Conservation (phyloP, 2,329 filamentous ascomycete species). For the Xylariaceae sp. region DNA sequence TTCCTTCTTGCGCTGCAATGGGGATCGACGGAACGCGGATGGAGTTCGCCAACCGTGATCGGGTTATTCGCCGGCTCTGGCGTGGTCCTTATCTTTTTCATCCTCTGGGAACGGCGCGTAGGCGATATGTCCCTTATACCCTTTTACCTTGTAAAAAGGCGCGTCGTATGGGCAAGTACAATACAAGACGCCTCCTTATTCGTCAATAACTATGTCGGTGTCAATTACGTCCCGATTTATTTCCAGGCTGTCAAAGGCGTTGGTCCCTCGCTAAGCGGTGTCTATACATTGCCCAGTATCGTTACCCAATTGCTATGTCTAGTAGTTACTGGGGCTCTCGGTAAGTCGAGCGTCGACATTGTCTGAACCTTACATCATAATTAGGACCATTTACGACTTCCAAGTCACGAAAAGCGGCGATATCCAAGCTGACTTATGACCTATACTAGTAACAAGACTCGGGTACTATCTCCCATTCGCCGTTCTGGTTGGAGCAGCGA, state of each 20-base stretch:
- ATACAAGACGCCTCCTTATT: conserved; percentile 1
- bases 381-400: too few species aligned
- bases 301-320: background rate
- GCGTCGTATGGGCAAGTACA: conserved; percentile 15
- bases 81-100: conserved; percentile 18
- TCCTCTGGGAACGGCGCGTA: conserved; percentile 17
- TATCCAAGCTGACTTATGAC: background rate
- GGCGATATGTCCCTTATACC: conserved; percentile 23
- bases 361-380: background rate
- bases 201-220: background rate
- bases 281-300: conserved; percentile 4
- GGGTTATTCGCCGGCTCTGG: conserved; percentile 18
- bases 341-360: background rate
- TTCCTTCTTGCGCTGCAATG: conserved; percentile 31
- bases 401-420: background rate
- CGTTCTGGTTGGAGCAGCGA: background rate
- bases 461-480: conserved; percentile 8
- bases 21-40: conserved; percentile 24
- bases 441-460: background rate
- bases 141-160: conserved; percentile 12
- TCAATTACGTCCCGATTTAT: conserved; percentile 7
- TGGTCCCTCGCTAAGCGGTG: conserved; percentile 1
- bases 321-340: conserved; percentile 1
- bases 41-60: conserved; percentile 23
- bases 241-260: conserved; percentile 9